Conservation (phyloP, 495 filamentous ascomycete species). For the Penicillium bialowiezense region DNA sequence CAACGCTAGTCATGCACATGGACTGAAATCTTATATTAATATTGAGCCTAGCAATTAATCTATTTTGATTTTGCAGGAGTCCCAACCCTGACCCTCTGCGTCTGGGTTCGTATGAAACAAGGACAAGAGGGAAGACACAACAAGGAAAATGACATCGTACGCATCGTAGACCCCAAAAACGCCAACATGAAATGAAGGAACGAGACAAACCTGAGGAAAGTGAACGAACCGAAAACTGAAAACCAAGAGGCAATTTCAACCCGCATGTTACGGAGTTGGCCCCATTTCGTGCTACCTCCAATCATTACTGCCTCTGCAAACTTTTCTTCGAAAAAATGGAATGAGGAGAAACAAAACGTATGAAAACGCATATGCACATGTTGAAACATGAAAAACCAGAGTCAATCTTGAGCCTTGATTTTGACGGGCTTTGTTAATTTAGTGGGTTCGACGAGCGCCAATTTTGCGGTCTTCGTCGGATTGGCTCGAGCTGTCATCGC, state of each 20-base stretch:
- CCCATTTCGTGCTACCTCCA: slow-evolving; percentile 4
- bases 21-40: slow-evolving; percentile 18
- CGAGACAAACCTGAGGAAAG: slow-evolving; percentile 9
- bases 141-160: slow-evolving; percentile 23
- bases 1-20: not conserved
- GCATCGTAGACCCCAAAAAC: slow-evolving; percentile 29
- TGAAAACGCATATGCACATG: slow-evolving; percentile 23
- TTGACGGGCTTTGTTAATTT: slow-evolving; percentile 12
- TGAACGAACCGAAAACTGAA: slow-evolving; percentile 5
- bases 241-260: slow-evolving; percentile 3
- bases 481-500: slow-evolving; percentile 52
- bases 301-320: slow-evolving; percentile 13
- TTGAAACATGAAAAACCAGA: slow-evolving; percentile 24
- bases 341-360: not conserved
- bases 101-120: slow-evolving; percentile 23
- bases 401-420: slow-evolving; percentile 6
- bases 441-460: slow-evolving; percentile 24
- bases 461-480: slow-evolving; percentile 48
- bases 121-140: slow-evolving; percentile 19
- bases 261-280: not conserved
- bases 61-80: slow-evolving; percentile 29
- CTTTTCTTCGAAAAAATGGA: slow-evolving; percentile 13
- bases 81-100: slow-evolving; percentile 19
- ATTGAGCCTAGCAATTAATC: slow-evolving; percentile 27
- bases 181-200: slow-evolving; percentile 12